Percentiles rank a stretch among this genome's conserved stretches.
Conservation (phyloP, 169 alveolate genomes). For the Cryptosporidium ubiquitum region DNA sequence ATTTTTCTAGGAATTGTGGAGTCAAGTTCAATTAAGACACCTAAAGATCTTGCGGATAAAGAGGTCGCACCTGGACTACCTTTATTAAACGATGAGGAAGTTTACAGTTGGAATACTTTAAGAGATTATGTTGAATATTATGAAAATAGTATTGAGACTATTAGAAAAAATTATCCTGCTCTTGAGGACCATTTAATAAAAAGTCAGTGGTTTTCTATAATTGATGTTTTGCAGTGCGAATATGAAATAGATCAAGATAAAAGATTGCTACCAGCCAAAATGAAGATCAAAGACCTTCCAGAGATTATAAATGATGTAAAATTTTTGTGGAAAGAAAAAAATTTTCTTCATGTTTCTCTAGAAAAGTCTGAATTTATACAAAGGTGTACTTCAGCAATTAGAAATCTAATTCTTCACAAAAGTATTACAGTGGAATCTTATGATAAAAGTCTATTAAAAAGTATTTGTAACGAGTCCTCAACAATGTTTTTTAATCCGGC, state of each 20-base stretch:
- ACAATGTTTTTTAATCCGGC: constrained; percentile 61
- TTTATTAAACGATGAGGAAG: background rate
- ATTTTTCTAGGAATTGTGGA: background rate
- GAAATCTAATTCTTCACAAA: constrained; percentile 27
- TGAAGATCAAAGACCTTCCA: constrained; percentile 26
- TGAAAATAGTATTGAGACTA: constrained; percentile 15
- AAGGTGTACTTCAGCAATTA: constrained; percentile 15
- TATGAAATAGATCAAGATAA: constrained; percentile 11
- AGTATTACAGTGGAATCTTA: constrained; percentile 30
- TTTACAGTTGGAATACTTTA: constrained; percentile 35
- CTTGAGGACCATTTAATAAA: constrained; percentile 45
- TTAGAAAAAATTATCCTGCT: constrained; percentile 30
- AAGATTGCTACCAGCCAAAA: constrained; percentile 29
- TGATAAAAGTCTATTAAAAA: constrained; percentile 29
- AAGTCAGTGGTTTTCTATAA: constrained; percentile 61
- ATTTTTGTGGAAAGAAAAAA: constrained; percentile 37
- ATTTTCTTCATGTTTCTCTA: constrained; percentile 10
- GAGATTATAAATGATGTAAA: constrained; percentile 17
- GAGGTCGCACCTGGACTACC: constrained; percentile 54
- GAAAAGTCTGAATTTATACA: constrained; percentile 40
- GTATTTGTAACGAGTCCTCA: constrained; percentile 54
- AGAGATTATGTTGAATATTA: constrained; percentile 57
- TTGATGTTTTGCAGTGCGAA: constrained; percentile 47
- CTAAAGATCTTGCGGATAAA: background rate
- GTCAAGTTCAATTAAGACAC: background rate